These are phyloP conservation scores for Hypomyces perniciosus DNA, from an alignment of 2,329 filamentous ascomycete species.

Conservation along the genomic window DNA sequence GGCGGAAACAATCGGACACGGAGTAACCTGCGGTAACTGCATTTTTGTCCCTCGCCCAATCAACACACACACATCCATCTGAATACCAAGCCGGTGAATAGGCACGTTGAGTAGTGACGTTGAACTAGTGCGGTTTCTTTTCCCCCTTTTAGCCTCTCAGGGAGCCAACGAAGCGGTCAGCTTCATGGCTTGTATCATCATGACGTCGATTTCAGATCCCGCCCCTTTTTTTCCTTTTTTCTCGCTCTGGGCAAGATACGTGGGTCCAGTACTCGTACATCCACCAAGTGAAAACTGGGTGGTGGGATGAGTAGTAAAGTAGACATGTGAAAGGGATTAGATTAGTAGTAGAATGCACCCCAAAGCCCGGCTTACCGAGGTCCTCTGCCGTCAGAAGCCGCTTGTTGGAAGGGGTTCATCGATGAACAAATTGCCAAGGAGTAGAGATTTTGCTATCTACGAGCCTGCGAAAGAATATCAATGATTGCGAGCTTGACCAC, in stretches of 20 bases:
- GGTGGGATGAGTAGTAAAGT: slow-evolving; percentile 65
- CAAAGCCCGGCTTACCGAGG: slow-evolving; percentile 86
- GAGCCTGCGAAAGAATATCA: slow-evolving; percentile 54
- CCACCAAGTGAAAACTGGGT: slow-evolving; percentile 30
- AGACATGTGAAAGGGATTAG: slow-evolving; percentile 31
- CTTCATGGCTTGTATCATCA: no score
- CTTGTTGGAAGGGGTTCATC: slow-evolving; percentile 85
- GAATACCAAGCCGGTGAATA: no score
- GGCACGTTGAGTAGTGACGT: not conserved
- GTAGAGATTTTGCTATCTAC: slow-evolving; percentile 90
- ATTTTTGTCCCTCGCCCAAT: not conserved
- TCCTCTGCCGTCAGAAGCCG: slow-evolving; percentile 73
- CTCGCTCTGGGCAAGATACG: not conserved
- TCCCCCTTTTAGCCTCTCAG: no score
- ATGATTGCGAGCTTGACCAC: no score
- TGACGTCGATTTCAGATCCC: not conserved
- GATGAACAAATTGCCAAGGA: slow-evolving; percentile 82
- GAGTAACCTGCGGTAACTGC: not conserved
- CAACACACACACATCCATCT: no score
- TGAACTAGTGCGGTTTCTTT: not conserved
- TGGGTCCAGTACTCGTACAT: not conserved
- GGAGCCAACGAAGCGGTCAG: no score
- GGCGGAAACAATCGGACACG: slow-evolving; percentile 5
- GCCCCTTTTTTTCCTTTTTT: not conserved
- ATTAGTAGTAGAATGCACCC: slow-evolving; percentile 25